Conservation (phyloP, 257 asterid genomes). For the Rauvolfia tetraphylla region DNA sequence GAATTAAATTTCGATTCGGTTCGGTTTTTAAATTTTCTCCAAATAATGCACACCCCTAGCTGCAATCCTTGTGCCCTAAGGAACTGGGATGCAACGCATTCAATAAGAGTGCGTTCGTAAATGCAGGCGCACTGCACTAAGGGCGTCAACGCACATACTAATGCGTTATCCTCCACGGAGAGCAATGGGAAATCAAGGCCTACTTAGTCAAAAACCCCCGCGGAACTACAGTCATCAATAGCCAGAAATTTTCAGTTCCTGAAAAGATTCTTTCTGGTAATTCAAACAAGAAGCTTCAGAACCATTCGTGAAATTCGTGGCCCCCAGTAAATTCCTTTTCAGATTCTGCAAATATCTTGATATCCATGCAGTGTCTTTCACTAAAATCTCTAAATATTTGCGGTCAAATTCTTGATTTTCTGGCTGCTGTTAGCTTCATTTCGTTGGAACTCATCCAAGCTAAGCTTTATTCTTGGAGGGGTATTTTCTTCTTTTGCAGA, state of each 20-base stretch:
- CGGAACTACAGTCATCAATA: not conserved
- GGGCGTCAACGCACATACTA: too few species aligned
- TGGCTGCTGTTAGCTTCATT: slow-evolving; percentile 8
- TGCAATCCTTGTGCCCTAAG: too few species aligned
- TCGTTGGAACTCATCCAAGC: not conserved
- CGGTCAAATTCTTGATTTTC: slow-evolving; percentile 19
- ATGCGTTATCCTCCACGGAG: too few species aligned
- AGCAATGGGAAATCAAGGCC: too few species aligned
- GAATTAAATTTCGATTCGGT: too few species aligned
- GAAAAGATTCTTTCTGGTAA: slow-evolving; percentile 10
- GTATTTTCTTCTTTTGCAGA: slow-evolving; percentile 20
- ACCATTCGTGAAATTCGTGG: slow-evolving; percentile 60
- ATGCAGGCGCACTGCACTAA: too few species aligned
- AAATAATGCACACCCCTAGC: too few species aligned
- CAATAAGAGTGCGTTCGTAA: too few species aligned
- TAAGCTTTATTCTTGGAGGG: not conserved
- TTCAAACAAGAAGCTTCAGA: slow-evolving; percentile 12
- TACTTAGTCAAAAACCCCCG: too few species aligned
- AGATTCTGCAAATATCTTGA: slow-evolving; percentile 34
- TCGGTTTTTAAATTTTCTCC: too few species aligned
- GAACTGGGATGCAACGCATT: too few species aligned
- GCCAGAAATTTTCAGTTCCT: slow-evolving; percentile 11
- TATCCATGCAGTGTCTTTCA: slow-evolving; percentile 23
- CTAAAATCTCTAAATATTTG: not conserved
- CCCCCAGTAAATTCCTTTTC: slow-evolving; percentile 28